Evolutionary conservation across 2,329 filamentous ascomycete genomes (phyloP), one percentile per base, ranked within the genome.

Genomic region (Aspergillus calidoustus): DNA sequence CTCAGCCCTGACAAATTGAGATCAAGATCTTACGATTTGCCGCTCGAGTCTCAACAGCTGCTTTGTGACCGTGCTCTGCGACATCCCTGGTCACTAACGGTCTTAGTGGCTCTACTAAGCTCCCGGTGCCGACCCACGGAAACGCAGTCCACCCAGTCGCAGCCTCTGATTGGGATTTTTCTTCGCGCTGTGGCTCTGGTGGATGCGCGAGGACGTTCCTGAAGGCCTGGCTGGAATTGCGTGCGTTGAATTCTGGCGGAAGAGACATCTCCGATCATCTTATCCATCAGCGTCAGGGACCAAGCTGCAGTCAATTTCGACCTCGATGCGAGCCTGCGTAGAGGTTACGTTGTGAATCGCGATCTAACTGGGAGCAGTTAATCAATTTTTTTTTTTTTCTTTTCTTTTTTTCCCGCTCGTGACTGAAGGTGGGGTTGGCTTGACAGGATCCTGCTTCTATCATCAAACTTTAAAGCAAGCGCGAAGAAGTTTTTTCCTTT

Each of bases 241-340:
- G n/a, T 48, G 52, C 57, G 44, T 57, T 51, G 60, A 62, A 34
- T 50, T 57, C 58, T 63, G 61, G 61, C 66, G 66, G 64, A 68
- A 54, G 57, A 68, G 56, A 59, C 60, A 64, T 64, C 64, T 68
- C 66, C 66, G 66, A 59, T 62, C 46, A 56, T 34, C 47, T 55
- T 23, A 31, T 43, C 34, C 48, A 38, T 58, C 55, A 52, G 54
- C 56, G 22, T 60, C 50, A 56, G 41, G 52, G n/a, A 54, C 52
- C 34, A 13, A 41, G 34, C 34, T 15, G 28, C 25, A 34, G 51
- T 57, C 38, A 50, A 30, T 47, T 50, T 55, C 48, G 25, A 57
- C 43, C 30, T 60, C 22, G 19, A 44, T 17, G 34, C 11, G 34
- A 41, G 34, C 11, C 11, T 41, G 11, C 34, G 34, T 15, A 41